A percentile compares a stretch with the other conserved stretches of the same genome.
Evolutionary conservation across 2,329 filamentous ascomycete genomes (phyloP).

Genomic region (Orbilia brochopaga): DNA sequence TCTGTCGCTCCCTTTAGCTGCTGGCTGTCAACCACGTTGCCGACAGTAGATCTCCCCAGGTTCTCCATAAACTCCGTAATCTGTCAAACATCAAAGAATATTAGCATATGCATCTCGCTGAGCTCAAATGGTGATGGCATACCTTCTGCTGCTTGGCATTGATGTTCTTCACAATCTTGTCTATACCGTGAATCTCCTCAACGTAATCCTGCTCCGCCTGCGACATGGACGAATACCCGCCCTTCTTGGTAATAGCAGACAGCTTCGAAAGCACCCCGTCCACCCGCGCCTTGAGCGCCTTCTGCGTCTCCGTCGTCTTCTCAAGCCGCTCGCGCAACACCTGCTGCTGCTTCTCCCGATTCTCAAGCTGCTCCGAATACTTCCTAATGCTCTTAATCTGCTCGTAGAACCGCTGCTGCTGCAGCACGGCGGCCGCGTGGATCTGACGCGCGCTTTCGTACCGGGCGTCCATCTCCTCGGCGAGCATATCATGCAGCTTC

Average conservation of each 20-base stretch:
- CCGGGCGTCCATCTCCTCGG: constrained; percentile 44
- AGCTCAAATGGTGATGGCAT: background rate
- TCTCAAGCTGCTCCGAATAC: constrained; percentile 29
- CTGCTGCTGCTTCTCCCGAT: constrained; percentile 46
- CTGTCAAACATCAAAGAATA: constrained; percentile 8
- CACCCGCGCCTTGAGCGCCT: constrained; percentile 28
- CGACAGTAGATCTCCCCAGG: constrained; percentile 19
- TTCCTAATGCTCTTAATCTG: constrained; percentile 43
- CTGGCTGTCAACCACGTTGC: constrained; percentile 10
- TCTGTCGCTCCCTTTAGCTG: constrained; percentile 9
- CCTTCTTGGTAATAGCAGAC: constrained; percentile 37
- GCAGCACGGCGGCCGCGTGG: constrained; percentile 24
- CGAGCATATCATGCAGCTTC: constrained; percentile 29
- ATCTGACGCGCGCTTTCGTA: constrained; percentile 42
- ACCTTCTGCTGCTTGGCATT: constrained; percentile 41
- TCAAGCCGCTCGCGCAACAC: constrained; percentile 35
- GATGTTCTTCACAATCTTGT: constrained; percentile 45
- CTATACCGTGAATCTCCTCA: constrained; percentile 39
- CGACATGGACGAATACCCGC: constrained; percentile 43
- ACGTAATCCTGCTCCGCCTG: constrained; percentile 48
- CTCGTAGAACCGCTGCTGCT: constrained; percentile 46
- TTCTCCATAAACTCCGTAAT: constrained; percentile 41
- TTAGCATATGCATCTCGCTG: background rate
- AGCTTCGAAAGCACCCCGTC: constrained; percentile 38
- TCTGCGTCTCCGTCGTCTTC: constrained; percentile 29